Evolutionary conservation across 352 stramenopile genomes (phyloP), one percentile per base, ranked within the genome.

Genomic region (Vaucheria bursata): DNA sequence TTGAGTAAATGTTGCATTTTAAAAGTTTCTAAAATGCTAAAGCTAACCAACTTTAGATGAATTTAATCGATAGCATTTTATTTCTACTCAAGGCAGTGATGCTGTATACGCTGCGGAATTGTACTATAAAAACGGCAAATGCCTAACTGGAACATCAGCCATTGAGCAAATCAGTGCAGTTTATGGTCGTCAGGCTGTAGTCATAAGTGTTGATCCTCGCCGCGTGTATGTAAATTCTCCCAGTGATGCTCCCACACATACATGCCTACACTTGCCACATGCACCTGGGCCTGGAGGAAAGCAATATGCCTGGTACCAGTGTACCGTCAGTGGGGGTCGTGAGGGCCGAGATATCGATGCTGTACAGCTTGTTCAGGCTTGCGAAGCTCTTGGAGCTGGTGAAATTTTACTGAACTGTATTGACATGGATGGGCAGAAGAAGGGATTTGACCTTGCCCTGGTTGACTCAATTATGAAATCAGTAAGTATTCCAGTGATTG

Each of bases 371-470:
- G 78, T 75, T 40, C 78, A 79, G 71, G 78, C 73, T 49, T 90
- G 88, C 50, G 92, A 97, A 83, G 88, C 88, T 36, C 88, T 99
- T 1, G 95, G 95, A 34, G 95, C 95, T 0, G 95, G 95, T 65
- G 95, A 99, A 84, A 91, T 99, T 52, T 89, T 99, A 86, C 85
- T 99, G 3, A 99, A 99, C 84, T 98, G 94, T 81, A 96, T 99
- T 74, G 95, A 99, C 85, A 98, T 97, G 91, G 95, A 99, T 85
- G 95, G 95, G 37, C 94, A 98, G 86, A 85, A 87, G 50, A 88
- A 91, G 74, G 91, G 91, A 31, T 95, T 90, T 79, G 91, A 95
- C 80, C 74, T 92, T 45, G 81, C 81, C 6, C 86, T 95, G 29
- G 88, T 94, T 34, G 68, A 82, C 66, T 88, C 89, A 36, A 93